These are phyloP conservation scores for Metahyphopichia silvanorum DNA, from an alignment of 805 yeast species.

Conservation along the genomic window DNA sequence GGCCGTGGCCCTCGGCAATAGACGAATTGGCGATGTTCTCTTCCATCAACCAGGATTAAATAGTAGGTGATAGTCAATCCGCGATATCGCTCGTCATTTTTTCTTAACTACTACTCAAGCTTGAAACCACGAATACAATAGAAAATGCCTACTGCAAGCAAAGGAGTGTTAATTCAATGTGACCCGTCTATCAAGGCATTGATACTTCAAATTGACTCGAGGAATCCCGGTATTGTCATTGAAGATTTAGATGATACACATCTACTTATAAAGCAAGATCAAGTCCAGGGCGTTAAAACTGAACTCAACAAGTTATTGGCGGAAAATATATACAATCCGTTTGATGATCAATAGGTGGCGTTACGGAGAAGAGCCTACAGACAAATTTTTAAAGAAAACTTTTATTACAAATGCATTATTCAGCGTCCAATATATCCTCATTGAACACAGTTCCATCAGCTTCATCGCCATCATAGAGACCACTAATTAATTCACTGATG, in stretches of 20 bases:
- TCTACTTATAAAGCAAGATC: slow-evolving; percentile 71
- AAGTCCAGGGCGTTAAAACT: slow-evolving; percentile 69
- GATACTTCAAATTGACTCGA: slow-evolving; percentile 76
- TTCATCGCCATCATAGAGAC: slow-evolving; percentile 19
- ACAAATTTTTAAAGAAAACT: not conserved
- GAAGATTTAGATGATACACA: slow-evolving; percentile 93
- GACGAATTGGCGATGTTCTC: too few species aligned
- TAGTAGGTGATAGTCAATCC: too few species aligned
- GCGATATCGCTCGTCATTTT: too few species aligned
- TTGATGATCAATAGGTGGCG: slow-evolving; percentile 62
- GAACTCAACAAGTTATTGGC: slow-evolving; percentile 76
- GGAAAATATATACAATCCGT: slow-evolving; percentile 80
- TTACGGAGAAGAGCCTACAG: not conserved
- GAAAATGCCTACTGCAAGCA: slow-evolving; percentile 43
- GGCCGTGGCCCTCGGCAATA: too few species aligned
- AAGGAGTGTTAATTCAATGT: slow-evolving; percentile 48
- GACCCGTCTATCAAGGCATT: slow-evolving; percentile 93
- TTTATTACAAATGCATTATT: not conserved
- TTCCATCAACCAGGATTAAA: too few species aligned
- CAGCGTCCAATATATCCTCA: slow-evolving; percentile 21
- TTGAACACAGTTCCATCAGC: slow-evolving; percentile 13
- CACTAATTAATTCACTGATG: slow-evolving; percentile 36
- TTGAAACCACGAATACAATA: too few species aligned
- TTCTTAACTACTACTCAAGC: not conserved
- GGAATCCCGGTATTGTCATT: slow-evolving; percentile 61